phyloP scores from a whole-genome alignment of 2,329 filamentous ascomycete species.

The Emmonsia crescens region DNA sequence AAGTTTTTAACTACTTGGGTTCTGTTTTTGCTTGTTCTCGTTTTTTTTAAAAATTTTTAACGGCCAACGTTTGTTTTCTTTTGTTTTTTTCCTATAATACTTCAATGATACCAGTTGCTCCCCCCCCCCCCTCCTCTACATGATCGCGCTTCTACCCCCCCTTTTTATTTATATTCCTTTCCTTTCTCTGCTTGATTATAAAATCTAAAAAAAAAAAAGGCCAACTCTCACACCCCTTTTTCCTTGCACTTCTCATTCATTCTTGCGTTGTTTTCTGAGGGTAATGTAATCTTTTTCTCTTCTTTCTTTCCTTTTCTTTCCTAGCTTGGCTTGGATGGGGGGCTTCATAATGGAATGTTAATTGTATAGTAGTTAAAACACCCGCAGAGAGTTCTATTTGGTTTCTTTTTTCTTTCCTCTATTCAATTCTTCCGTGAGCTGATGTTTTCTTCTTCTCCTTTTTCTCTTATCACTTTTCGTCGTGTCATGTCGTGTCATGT shows the following conservation, averaged over 20 bases:
- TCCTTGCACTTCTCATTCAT: neutral
- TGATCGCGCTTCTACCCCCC: no score
- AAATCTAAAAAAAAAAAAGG: no score
- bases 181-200: neutral
- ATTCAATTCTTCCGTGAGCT: no score
- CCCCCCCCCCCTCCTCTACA: neutral
- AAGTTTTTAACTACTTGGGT: neutral
- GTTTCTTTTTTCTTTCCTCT: no score
- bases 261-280: no score
- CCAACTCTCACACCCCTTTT: neutral
- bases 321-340: neutral
- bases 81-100: no score
- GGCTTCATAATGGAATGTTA: neutral
- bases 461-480: no score
- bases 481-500: no score
- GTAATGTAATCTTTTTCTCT: no score
- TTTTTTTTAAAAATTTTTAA: neutral
- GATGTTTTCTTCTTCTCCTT: no score
- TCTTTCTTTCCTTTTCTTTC: neutral
- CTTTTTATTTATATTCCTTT: neutral
- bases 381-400: no score
- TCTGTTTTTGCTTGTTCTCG: neutral
- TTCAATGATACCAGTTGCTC: constrained; percentile 4
- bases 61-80: neutral
- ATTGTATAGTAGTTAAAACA: neutral